phyloP scores from a whole-genome alignment of 371 early-diverging fungal genomes.

The Mortierella sp. region DNA sequence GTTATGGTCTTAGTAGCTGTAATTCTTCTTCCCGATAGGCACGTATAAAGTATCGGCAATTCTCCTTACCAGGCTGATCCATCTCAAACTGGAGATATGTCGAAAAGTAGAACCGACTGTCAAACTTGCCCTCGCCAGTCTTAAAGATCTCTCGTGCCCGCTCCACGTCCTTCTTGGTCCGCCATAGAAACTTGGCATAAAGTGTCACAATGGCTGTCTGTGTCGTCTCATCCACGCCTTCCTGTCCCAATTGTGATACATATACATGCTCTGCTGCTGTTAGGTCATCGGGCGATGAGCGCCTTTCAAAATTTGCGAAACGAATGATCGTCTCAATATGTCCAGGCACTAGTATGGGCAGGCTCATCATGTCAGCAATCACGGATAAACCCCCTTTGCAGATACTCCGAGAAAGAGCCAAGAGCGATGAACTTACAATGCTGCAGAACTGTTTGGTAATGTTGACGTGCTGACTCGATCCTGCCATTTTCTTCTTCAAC shows the following conservation, averaged over 20 bases:
- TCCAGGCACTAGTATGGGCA: constrained; percentile 57
- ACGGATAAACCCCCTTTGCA: too few species aligned
- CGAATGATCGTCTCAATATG: constrained; percentile 66
- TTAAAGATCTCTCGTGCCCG: constrained; percentile 59
- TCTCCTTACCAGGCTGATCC: constrained; percentile 59
- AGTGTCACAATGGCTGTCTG: constrained; percentile 62
- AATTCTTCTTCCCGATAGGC: too few species aligned
- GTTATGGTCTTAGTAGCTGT: too few species aligned
- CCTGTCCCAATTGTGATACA: constrained; percentile 48
- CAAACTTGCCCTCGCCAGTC: constrained; percentile 50
- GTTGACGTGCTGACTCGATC: constrained; percentile 57
- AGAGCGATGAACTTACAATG: constrained; percentile 47
- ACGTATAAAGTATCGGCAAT: too few species aligned
- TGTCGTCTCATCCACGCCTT: constrained; percentile 53
- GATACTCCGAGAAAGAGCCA: background rate
- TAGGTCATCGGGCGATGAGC: constrained; percentile 50
- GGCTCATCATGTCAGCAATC: too few species aligned
- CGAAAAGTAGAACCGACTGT: constrained; percentile 62
- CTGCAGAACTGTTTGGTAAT: constrained; percentile 59
- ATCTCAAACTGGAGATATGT: constrained; percentile 70
- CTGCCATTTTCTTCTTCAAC: constrained; percentile 67
- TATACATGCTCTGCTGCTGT: constrained; percentile 56
- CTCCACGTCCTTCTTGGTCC: constrained; percentile 56
- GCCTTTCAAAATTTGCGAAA: constrained; percentile 66
- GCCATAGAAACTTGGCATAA: constrained; percentile 59